Base-by-base conservation (phyloP, 768 basidiomycete species). In the Mycena epipterygia region DNA sequence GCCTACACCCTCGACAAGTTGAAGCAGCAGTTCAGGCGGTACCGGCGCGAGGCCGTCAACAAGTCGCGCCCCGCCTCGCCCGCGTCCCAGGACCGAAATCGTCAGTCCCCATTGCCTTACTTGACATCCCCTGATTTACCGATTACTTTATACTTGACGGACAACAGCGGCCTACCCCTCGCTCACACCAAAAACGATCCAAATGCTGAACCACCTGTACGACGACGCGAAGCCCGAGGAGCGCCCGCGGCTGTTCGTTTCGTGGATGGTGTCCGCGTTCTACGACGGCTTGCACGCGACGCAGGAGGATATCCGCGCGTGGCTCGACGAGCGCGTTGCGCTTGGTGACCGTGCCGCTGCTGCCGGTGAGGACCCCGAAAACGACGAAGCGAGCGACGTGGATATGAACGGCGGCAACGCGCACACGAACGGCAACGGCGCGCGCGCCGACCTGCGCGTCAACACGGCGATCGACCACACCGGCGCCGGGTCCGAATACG, bases 111-210 rank as follows among this genome's bases (percentile, higher is more conserved):
- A 23, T 17, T 32, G 11, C 30, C n/a, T 42, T 41, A n/a, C 19
- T 6, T 3, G 8, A 17, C 14, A 17, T n/a, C 5, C 30, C 27
- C 23, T 46, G 2, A 16, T 27, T 21, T 23, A 7, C 7, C 17
- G 5, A 25, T 25, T 39, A 39, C 8, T 39, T 39, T 8, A 8
- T 39, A 46, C 58, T 2, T 25, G 41, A 25, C 39, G 42, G 1
- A 23, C n/a, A 13, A 6, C 23, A 67, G 65, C 65, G 19, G 35
- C 19, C 21, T 67, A 51, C 16, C 65, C 65, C 21, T 51, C 65
- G 27, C 49, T 67, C 16, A 52, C n/a, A 2, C 4, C 46, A 4
- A 14, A 51, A 0, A 27, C 16, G 29, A 13, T 27, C 12, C 6
- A 0, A 16, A 5, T 13, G 13, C 61, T 64, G 21, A 30, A 23